Conservation (phyloP, 2,329 filamentous ascomycete genomes). For the Nigrospora osmanthi region DNA sequence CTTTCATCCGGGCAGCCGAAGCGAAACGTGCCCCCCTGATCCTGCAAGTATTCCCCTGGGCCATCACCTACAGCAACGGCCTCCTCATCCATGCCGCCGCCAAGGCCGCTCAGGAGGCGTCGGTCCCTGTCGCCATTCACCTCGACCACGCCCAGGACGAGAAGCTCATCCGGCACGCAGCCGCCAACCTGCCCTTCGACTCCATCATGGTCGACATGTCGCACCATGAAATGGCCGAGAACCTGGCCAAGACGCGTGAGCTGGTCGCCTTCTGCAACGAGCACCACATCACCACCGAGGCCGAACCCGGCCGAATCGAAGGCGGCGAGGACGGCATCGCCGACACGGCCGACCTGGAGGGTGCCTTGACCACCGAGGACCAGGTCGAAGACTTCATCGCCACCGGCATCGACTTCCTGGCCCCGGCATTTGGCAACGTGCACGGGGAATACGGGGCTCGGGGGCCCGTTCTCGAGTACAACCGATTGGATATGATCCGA, state of each 20-base stretch:
- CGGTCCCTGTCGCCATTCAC: constrained; percentile 54
- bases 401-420: constrained; percentile 67
- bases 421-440: constrained; percentile 70
- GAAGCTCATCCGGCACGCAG: constrained; percentile 48
- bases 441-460: constrained; percentile 65
- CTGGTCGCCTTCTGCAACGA: constrained; percentile 56
- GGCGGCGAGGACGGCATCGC: constrained; percentile 58
- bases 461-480: constrained; percentile 56
- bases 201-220: constrained; percentile 74
- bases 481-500: constrained; percentile 30
- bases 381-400: constrained; percentile 63
- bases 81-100: constrained; percentile 45
- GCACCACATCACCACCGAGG: constrained; percentile 60
- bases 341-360: constrained; percentile 37
- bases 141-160: constrained; percentile 60
- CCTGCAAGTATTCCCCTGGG: constrained; percentile 67
- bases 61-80: constrained; percentile 51
- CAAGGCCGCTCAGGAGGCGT: constrained; percentile 43
- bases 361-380: constrained; percentile 55
- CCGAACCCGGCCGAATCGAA: constrained; percentile 64
- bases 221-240: constrained; percentile 65
- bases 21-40: constrained; percentile 54
- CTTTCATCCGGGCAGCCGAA: constrained; percentile 30
- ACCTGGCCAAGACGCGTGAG: constrained; percentile 55
- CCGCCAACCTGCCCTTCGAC: constrained; percentile 53